These are phyloP conservation scores for Nakazawaea anatomiae DNA, from an alignment of 805 yeast species.

Conservation along the genomic window DNA sequence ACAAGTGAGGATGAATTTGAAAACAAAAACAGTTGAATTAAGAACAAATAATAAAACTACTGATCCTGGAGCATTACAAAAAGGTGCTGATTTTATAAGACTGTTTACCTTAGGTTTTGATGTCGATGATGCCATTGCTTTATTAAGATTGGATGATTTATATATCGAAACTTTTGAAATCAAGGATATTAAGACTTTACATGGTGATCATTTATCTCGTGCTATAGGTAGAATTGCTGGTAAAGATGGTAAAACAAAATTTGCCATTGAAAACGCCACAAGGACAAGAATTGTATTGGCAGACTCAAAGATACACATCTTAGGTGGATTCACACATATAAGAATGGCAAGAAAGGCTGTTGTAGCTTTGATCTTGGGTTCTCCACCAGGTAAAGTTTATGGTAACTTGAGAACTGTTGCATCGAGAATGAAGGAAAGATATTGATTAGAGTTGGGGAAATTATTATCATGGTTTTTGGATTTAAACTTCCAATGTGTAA, in stretches of 20 bases:
- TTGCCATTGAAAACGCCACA: slow-evolving; percentile 97
- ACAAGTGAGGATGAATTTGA: slow-evolving; percentile 93
- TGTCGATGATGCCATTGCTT: slow-evolving; percentile 93
- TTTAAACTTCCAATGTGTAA: no score
- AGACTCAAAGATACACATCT: slow-evolving; percentile 90
- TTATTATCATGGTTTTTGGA: no score
- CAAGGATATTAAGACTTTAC: slow-evolving; percentile 92
- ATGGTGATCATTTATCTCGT: slow-evolving; percentile 95
- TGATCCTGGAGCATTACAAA: slow-evolving; percentile 92
- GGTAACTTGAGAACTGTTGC: slow-evolving; percentile 97
- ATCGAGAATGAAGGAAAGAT: slow-evolving; percentile 94
- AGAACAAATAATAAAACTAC: slow-evolving; percentile 79
- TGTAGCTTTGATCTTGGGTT: slow-evolving; percentile 89
- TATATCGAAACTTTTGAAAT: slow-evolving; percentile 96
- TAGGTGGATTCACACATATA: slow-evolving; percentile 96
- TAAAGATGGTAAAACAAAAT: slow-evolving; percentile 97
- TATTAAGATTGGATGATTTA: slow-evolving; percentile 88
- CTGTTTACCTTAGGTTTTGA: slow-evolving; percentile 97
- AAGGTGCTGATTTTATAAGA: slow-evolving; percentile 94
- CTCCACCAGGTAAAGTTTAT: slow-evolving; percentile 97
- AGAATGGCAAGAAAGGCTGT: slow-evolving; percentile 98
- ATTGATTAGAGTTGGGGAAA: slow-evolving; percentile 18
- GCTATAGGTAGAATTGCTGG: slow-evolving; percentile 99
- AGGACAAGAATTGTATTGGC: slow-evolving; percentile 97
- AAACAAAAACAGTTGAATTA: slow-evolving; percentile 81